Evolutionary conservation across 148 eudicot genomes (phyloP), one percentile per base, ranked within the genome.

Genomic region (Camellia japonica): DNA sequence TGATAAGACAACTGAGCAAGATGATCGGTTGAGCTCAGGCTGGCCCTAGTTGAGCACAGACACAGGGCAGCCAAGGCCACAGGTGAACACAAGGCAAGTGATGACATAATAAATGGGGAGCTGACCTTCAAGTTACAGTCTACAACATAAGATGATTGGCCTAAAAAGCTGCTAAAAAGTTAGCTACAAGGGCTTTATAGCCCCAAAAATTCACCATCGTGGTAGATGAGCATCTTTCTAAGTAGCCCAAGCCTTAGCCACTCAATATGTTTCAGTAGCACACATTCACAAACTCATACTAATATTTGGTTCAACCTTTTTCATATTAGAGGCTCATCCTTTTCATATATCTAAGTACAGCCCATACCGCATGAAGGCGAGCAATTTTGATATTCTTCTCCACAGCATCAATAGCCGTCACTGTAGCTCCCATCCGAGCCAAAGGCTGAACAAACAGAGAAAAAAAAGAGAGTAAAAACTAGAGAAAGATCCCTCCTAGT

Each of bases 381-480:
- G 98, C 98, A 82, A 95, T 91, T 80, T 88, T 90, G 84, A 95
- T 88, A 81, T 95, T 95, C 84, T 92, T 92, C 77, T 95, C 98
- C 83, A 91, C 93, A 69, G 93, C 97, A 84, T 95, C 98, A 77
- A 95, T 71, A 76, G 97, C 98, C 15, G 86, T 95, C 44, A 95
- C 98, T 58, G 87, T 79, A 82, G 98, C 98, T 80, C 98, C 98
- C 97, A 95, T 87, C 19, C 97, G 94, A 79, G 98, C 97, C 90
- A 95, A 87, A 79, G 98, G 97, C 98, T 95, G 87, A 81, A 75
- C n/a, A 79, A 73, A 15, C 67, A 30, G 38, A 30, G 38, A 58
- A 49, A 80, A n/a, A 66, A 71, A 71, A 62, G 16, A 20, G 44
- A 20, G 30, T 58, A 6, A 62, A 63, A 61, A 76, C 18, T 1